Base-by-base conservation (phyloP, 225 moss, liverwort and hornwort species). In the Bryum argenteum region DNA sequence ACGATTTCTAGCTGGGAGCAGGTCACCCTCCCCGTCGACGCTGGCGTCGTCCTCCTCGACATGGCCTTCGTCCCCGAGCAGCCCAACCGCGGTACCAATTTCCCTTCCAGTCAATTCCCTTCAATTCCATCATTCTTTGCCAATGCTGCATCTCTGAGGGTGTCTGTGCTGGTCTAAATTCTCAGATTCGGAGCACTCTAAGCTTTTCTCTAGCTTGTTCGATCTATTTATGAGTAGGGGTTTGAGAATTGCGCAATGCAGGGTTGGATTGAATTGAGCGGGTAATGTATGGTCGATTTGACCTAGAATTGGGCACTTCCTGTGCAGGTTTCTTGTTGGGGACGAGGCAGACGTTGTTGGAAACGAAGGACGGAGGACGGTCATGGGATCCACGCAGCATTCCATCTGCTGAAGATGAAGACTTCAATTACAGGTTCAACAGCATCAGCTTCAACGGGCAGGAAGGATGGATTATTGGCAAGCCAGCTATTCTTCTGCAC, bases 381-480 rank as follows among this genome's bases (percentile, higher is more conserved):
- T 76, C 81, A 4, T 93, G 93, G 93, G 21, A 66, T 22, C 64
- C 91, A 1, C 89, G 90, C 64, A 88, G 79, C 79, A 90, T 97
- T 44, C 93, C 96, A 3, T 82, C 89, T 38, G 89, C 91, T 61
- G 90, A 93, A 59, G 96, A 97, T 38, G 96, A 92, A 54, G 92
- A 93, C 58, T 97, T 97, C 69, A 97, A 97, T 71, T 97, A 74
- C 81, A 85, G 96, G 71, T 93, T 96, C 50, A 93, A 80, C 41
- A 93, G 93, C 58, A 89, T 96, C 67, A 93, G 91, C 57, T 96
- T 96, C 52, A 53, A 86, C 75, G 96, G 96, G 37, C 77, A 87
- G 67, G 96, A 91, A 51, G 96, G 96, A 4, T 96, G 96, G 96
- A 93, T 96, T 40, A 90, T 93, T 18, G 96, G 96, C 40, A 96